A percentile compares a stretch with the other conserved stretches of the same genome.
Conservation (phyloP, 345 rosid species). For the Salix brachista region DNA sequence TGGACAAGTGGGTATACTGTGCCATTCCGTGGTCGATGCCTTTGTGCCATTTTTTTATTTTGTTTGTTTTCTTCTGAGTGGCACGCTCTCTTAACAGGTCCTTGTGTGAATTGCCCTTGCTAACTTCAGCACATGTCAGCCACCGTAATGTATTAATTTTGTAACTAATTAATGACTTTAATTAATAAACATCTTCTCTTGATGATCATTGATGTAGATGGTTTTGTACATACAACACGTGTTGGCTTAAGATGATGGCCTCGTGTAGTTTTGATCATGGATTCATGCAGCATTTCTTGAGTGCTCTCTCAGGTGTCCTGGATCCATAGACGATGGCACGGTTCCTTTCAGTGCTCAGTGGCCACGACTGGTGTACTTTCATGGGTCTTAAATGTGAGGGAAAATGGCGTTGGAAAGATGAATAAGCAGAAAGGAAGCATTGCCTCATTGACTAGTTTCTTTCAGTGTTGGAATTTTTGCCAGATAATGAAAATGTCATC, state of each 20-base stretch:
- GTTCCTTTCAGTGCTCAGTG: not conserved
- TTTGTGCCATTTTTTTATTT: not conserved
- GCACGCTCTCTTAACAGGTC: not conserved
- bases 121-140: constrained; percentile 54
- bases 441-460: not conserved
- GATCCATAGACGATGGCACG: constrained; percentile 44
- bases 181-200: not conserved
- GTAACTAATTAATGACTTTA: not conserved
- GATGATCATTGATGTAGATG: not conserved
- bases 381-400: not conserved
- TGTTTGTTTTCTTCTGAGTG: not conserved
- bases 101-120: constrained; percentile 2
- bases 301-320: constrained; percentile 32
- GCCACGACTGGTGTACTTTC: not conserved
- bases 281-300: constrained; percentile 26
- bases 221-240: not conserved
- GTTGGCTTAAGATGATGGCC: constrained; percentile 4
- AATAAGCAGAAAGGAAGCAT: not conserved
- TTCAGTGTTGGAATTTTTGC: not conserved
- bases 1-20: constrained; percentile 23
- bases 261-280: constrained; percentile 13
- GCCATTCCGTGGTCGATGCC: constrained; percentile 24
- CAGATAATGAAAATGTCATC: not conserved
- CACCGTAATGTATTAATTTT: constrained; percentile 10
- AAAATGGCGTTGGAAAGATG: not conserved